phyloP scores from a whole-genome alignment of 1,139 yeast species.

The Trichomonascaceae sp. region DNA sequence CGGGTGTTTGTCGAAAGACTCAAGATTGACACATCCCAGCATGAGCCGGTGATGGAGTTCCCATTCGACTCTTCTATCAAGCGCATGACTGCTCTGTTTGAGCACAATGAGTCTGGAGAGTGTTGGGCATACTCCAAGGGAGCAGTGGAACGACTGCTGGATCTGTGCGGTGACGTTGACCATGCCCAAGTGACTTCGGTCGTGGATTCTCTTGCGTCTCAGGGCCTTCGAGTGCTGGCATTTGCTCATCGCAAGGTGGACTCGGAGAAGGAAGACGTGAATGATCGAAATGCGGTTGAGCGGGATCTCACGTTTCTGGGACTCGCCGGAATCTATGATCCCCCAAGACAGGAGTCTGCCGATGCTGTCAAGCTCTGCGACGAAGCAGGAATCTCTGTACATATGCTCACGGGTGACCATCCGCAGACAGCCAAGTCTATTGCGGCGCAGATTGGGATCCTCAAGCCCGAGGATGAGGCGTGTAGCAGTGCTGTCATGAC shows the following conservation, averaged over 20 bases:
- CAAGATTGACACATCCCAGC: slow-evolving; percentile 18
- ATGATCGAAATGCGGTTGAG: slow-evolving; percentile 42
- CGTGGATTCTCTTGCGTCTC: slow-evolving; percentile 49
- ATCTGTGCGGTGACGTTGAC: slow-evolving; percentile 38
- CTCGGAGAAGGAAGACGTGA: slow-evolving; percentile 2
- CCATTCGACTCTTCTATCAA: slow-evolving; percentile 73
- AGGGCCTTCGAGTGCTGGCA: slow-evolving; percentile 66
- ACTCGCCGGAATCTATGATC: slow-evolving; percentile 70
- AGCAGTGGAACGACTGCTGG: slow-evolving; percentile 62
- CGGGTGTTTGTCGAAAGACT: slow-evolving; percentile 55
- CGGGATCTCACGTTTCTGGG: slow-evolving; percentile 47
- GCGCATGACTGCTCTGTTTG: slow-evolving; percentile 57
- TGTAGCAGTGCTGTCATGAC: slow-evolving; percentile 83
- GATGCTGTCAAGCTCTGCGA: slow-evolving; percentile 57
- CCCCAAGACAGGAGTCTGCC: slow-evolving; percentile 65
- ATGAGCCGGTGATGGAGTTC: slow-evolving; percentile 45
- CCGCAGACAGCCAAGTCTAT: slow-evolving; percentile 74
- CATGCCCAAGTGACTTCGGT: slow-evolving; percentile 36
- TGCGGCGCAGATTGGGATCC: slow-evolving; percentile 74
- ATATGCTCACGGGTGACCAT: slow-evolving; percentile 79
- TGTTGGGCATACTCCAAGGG: slow-evolving; percentile 51
- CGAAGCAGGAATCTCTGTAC: slow-evolving; percentile 67
- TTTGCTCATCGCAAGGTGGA: slow-evolving; percentile 32
- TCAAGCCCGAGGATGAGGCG: slow-evolving; percentile 26
- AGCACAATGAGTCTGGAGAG: slow-evolving; percentile 23